These are phyloP conservation scores for Plasmodium berghei DNA, from an alignment of 169 alveolate genomes.

Conservation along the genomic window DNA sequence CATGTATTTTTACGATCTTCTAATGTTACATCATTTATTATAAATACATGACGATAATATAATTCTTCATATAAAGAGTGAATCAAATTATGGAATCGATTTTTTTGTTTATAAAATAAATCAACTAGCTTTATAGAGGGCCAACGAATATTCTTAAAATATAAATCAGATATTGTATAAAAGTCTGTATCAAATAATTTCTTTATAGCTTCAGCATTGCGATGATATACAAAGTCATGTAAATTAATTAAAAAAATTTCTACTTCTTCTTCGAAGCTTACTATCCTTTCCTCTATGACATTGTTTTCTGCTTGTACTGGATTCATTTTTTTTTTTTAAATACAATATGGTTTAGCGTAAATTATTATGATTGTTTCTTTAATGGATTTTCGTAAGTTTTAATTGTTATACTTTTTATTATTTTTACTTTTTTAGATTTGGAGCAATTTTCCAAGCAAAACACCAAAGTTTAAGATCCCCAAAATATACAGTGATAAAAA, in stretches of 20 bases:
- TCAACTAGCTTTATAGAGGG: conserved; percentile 87
- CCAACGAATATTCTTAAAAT: conserved; percentile 86
- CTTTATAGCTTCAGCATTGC: conserved; percentile 86
- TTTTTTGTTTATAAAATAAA: conserved; percentile 86
- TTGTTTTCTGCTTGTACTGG: background rate
- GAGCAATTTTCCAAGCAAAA: too few relatives aligned
- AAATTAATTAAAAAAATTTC: conserved; percentile 83
- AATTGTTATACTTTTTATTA: too few relatives aligned
- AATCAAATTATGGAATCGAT: conserved; percentile 85
- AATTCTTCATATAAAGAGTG: conserved; percentile 89
- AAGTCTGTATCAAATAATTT: conserved; percentile 86
- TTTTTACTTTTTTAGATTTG: too few relatives aligned
- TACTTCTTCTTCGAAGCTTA: conserved; percentile 88
- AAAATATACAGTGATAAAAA: too few relatives aligned
- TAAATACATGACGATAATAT: conserved; percentile 88
- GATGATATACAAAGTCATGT: conserved; percentile 84
- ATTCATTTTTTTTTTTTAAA: background rate
- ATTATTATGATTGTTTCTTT: too few relatives aligned
- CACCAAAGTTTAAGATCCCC: too few relatives aligned
- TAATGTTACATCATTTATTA: conserved; percentile 83
- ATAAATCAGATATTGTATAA: conserved; percentile 83
- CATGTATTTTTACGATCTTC: conserved; percentile 88
- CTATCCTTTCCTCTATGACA: conserved; percentile 42
- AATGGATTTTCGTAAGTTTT: too few relatives aligned
- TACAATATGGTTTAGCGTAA: too few relatives aligned